Conservation (phyloP, 805 yeast genomes). For the Debaryomyces castellii region DNA sequence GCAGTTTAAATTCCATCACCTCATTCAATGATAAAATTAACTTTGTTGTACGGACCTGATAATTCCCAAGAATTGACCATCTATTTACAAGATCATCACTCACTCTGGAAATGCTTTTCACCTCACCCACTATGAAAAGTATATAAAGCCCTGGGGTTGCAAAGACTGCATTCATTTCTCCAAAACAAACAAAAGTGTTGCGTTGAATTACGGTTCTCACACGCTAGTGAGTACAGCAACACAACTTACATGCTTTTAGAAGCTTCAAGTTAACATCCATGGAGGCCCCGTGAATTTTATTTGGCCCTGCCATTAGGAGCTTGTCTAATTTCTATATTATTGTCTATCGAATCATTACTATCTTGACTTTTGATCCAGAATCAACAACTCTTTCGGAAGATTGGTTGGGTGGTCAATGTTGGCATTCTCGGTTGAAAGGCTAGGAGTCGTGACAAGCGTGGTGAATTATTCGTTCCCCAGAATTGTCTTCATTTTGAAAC, state of each 20-base stretch:
- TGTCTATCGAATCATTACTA: too few species aligned
- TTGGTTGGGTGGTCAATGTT: too few species aligned
- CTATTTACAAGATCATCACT: conserved; percentile 11
- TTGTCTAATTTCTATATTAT: too few species aligned
- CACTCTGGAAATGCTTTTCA: conserved; percentile 18
- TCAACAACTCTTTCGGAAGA: background rate
- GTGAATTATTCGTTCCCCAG: too few species aligned
- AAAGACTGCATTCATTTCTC: conserved; percentile 13
- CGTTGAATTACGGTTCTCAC: conserved; percentile 16
- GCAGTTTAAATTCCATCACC: conserved; percentile 20
- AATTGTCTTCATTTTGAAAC: background rate
- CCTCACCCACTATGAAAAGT: conserved; percentile 20
- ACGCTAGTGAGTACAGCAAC: conserved; percentile 12
- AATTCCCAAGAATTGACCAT: conserved; percentile 18
- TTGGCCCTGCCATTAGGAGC: background rate
- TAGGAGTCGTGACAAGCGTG: too few species aligned
- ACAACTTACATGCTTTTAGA: conserved; percentile 18
- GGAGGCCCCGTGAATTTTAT: background rate
- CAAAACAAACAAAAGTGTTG: conserved; percentile 8
- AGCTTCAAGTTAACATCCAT: conserved; percentile 7
- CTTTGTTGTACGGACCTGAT: conserved; percentile 15
- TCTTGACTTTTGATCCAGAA: too few species aligned
- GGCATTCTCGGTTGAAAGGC: too few species aligned
- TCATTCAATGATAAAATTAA: conserved; percentile 13
- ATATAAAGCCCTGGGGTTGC: conserved; percentile 22